Evolutionary conservation across 139 green algal species (phyloP), one percentile per base, ranked within the genome.

Genomic region (Desmodesmus armatus): DNA sequence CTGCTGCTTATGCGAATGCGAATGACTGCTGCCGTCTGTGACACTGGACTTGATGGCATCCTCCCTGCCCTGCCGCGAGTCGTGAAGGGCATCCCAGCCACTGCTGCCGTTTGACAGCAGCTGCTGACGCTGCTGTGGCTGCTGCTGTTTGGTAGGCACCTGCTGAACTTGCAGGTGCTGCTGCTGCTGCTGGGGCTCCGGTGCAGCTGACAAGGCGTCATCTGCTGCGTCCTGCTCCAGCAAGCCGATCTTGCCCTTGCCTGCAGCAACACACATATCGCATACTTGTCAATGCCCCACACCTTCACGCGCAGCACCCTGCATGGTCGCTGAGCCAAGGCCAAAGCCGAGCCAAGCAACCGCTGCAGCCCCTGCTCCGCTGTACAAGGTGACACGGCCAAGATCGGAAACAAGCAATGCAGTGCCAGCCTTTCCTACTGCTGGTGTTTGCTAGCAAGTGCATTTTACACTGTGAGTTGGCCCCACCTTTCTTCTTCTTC

Each of bases 401-500:
- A 39, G 21, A 58, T 4, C 69, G n/a, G n/a, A n/a, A n/a, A n/a
- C n/a, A n/a, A 33, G 6, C 3, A 7, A 23, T 77, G 40, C 39
- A 53, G 7, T 11, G 13, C 13, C 23, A 65, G 1, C 55, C 33
- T 25, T 27, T 31, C 6, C 60, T 17, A 17, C 0, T 74, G 35
- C 66, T 31, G 66, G 33, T 33, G 35, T n/a, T n/a, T n/a, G n/a
- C n/a, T n/a, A n/a, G n/a, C n/a, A n/a, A n/a, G n/a, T 62, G 51
- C 51, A 62, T 27, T 27, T 62, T 17, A 17, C 51, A 62, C 51
- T 27, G 51, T 17, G 13, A n/a, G n/a, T n/a, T n/a, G n/a, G n/a
- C n/a, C 75, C 29, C 31, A 86, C 80, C 70, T 58, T 86, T 86
- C 15, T 86, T 86, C 80, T 87, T 87, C 55, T 80, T 80, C 81